Percentiles rank a stretch among this genome's conserved stretches.
These are phyloP conservation scores for Sanghuangporus weigelae DNA, from an alignment of 1,284 basidiomycete genomes.

Conservation along the genomic window DNA sequence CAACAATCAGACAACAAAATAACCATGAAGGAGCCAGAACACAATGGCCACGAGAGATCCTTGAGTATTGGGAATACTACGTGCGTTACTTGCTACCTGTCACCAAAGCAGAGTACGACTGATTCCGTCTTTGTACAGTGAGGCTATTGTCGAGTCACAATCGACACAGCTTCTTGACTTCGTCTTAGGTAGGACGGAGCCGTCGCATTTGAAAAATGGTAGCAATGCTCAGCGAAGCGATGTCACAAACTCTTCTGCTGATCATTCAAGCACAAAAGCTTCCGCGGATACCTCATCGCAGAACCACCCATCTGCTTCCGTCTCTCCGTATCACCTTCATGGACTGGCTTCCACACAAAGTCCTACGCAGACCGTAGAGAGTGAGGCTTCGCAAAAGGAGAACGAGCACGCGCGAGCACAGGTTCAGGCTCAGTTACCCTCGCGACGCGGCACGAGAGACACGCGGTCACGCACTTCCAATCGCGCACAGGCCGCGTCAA, in stretches of 20 bases:
- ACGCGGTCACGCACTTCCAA: background rate
- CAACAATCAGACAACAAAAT: background rate
- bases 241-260: conserved; percentile 1
- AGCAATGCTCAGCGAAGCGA: background rate
- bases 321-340: conserved; percentile 48
- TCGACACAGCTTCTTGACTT: conserved; percentile 16
- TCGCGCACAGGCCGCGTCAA: background rate
- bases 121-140: background rate
- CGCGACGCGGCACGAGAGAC: background rate
- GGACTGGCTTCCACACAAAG: conserved; percentile 49
- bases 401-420: conserved; percentile 29
- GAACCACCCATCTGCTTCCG: conserved; percentile 8
- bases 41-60: background rate
- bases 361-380: conserved; percentile 24
- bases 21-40: conserved; percentile 3
- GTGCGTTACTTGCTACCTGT: background rate
- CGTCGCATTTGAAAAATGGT: background rate
- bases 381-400: conserved; percentile 47
- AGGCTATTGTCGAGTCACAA: conserved; percentile 14
- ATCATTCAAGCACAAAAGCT: background rate
- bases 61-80: background rate
- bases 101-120: background rate
- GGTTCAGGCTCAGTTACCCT: background rate
- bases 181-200: conserved; percentile 10
- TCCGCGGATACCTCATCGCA: background rate